phyloP scores from a whole-genome alignment of 805 yeast species.

The Barnettozyma populi region DNA sequence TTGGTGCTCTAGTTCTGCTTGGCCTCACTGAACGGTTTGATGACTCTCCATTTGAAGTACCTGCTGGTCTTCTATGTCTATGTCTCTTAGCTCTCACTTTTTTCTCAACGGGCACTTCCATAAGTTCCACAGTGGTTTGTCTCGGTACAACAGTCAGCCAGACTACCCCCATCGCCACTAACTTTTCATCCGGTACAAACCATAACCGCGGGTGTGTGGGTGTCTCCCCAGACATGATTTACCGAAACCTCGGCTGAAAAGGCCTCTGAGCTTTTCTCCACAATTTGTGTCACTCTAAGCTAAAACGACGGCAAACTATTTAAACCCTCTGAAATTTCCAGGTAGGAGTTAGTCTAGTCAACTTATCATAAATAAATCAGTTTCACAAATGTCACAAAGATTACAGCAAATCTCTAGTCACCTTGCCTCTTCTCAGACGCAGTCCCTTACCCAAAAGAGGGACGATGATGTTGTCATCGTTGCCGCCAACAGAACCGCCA shows the following conservation, averaged over 20 bases:
- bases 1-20: background rate
- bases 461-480: constrained; percentile 84
- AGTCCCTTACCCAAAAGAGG: constrained; percentile 11
- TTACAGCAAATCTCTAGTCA: constrained; percentile 31
- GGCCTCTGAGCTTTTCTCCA: constrained; percentile 2
- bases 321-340: background rate
- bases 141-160: background rate
- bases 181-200: background rate
- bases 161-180: background rate
- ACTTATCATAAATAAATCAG: background rate
- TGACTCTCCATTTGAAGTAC: background rate
- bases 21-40: background rate
- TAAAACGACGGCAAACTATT: background rate
- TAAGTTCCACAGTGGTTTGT: background rate
- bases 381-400: constrained; percentile 22
- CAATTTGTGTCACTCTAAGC: constrained; percentile 3
- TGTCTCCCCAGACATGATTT: background rate
- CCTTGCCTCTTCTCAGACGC: constrained; percentile 15
- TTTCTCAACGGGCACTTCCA: background rate
- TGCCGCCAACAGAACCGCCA: constrained; percentile 85
- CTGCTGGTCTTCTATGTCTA: background rate
- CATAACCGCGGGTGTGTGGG: background rate
- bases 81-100: background rate
- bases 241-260: constrained; percentile 4
- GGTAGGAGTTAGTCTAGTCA: background rate